A percentile compares a stretch with the other conserved stretches of the same genome.
Evolutionary conservation across 1,139 yeast genomes (phyloP).

Genomic region (Scheffersomyces titani): DNA sequence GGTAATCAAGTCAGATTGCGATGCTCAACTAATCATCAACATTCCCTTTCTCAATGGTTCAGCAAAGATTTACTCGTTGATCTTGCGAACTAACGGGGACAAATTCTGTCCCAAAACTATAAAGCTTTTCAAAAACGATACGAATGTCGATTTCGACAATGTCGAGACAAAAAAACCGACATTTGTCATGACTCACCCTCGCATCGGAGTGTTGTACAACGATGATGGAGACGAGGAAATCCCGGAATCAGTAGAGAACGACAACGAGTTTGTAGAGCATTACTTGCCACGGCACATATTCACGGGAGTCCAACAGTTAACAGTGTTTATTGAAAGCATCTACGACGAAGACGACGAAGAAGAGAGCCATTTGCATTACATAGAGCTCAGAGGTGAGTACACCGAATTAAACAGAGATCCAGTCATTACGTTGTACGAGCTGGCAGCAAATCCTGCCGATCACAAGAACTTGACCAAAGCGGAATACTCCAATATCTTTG

Average conservation of each 20-base stretch:
- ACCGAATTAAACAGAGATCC: slow-evolving; percentile 66
- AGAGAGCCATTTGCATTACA: slow-evolving; percentile 58
- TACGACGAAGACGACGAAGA: slow-evolving; percentile 42
- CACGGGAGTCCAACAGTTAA: slow-evolving; percentile 67
- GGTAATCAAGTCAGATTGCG: slow-evolving; percentile 72
- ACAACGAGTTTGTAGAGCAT: slow-evolving; percentile 75
- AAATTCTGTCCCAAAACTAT: slow-evolving; percentile 67
- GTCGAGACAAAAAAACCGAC: slow-evolving; percentile 53
- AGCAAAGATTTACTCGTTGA: slow-evolving; percentile 73
- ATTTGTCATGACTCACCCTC: slow-evolving; percentile 64
- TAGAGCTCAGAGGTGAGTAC: slow-evolving; percentile 84
- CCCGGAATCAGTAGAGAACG: slow-evolving; percentile 33
- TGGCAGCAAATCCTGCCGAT: slow-evolving; percentile 91
- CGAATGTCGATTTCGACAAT: slow-evolving; percentile 69
- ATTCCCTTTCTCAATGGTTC: slow-evolving; percentile 74
- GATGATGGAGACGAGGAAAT: slow-evolving; percentile 36
- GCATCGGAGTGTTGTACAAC: slow-evolving; percentile 45
- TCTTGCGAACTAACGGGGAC: slow-evolving; percentile 66
- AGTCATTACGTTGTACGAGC: slow-evolving; percentile 75
- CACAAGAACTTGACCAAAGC: slow-evolving; percentile 52
- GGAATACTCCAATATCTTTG: slow-evolving; percentile 6
- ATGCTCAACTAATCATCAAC: slow-evolving; percentile 72
- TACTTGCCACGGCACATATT: slow-evolving; percentile 74
- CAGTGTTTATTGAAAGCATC: slow-evolving; percentile 67
- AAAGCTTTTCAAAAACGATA: slow-evolving; percentile 72